These are phyloP conservation scores for Hirschfeldia incana DNA, from an alignment of 345 rosid species.

Conservation along the genomic window DNA sequence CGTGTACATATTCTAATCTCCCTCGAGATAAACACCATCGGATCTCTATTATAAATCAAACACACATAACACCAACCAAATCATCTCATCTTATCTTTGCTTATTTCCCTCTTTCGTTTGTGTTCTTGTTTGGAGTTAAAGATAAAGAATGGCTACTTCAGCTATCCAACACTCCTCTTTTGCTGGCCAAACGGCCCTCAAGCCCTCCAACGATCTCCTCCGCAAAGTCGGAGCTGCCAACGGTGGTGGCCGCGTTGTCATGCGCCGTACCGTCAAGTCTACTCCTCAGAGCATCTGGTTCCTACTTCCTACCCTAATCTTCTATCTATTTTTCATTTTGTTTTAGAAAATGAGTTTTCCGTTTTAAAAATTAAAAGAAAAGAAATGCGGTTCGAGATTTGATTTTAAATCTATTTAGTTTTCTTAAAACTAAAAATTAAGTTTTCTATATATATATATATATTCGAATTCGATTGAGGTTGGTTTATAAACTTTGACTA, in stretches of 20 bases:
- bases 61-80: background rate
- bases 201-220: conserved; percentile 64
- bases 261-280: conserved; percentile 83
- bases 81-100: conserved; percentile 6
- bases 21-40: background rate
- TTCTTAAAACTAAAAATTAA: background rate
- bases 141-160: conserved; percentile 69
- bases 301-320: background rate
- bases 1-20: background rate
- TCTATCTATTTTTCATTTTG: background rate
- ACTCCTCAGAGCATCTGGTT: conserved; percentile 89
- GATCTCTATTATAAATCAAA: conserved; percentile 10
- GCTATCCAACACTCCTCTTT: conserved; percentile 78
- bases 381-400: background rate
- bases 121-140: conserved; percentile 1
- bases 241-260: conserved; percentile 60
- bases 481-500: background rate
- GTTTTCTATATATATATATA: background rate
- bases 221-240: conserved; percentile 61
- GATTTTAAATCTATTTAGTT: background rate
- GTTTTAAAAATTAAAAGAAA: background rate
- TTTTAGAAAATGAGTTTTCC: background rate
- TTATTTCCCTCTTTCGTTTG: background rate
- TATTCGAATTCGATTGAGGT: background rate
- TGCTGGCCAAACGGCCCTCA: conserved; percentile 70